Evolutionary conservation across 768 basidiomycete genomes (phyloP), one percentile per base, ranked within the genome.

Genomic region (Rhizopogon vesiculosus): DNA sequence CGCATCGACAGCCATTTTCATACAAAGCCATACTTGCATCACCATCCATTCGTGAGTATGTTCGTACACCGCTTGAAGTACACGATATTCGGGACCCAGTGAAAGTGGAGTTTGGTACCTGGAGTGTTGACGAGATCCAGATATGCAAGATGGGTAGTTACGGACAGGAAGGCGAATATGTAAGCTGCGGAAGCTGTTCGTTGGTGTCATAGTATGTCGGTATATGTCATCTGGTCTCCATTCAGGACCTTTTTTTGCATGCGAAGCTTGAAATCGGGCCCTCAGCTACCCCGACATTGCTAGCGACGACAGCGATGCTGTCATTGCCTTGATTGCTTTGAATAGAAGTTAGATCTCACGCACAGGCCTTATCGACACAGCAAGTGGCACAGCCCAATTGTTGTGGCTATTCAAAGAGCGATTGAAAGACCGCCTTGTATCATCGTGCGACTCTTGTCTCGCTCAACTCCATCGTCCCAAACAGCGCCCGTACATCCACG

Each of bases 141-240:
- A 72, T 89, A 33, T 89, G 86, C 72, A 72, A 76, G 43, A 87
- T 89, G 87, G 85, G 87, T 0, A 87, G 86, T 60, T 77, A 76
- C 59, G 85, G 82, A 0, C 74, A 73, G 0, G 76, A 85, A 56
- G 84, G 82, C 13, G 85, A 82, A 64, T 90, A 89, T 61, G 75
- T 83, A 16, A 79, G 76, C 57, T 76, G 71, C 46, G 69, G 69
- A 1, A 60, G 64, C 3, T 49, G 60, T 48, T 61, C 58, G 19
- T 42, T 58, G 15, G 19, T 33, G 44, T 43, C 54, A 41, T 60
- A 40, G 38, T 22, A 28, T 44, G 18, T 42, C 51, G 33, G 25
- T 42, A 4, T 51, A 18, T 28, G 55, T 28, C 45, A 35, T 33
- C 9, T 56, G 25, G 15, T 42, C 18, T 42, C 10, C 5, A 42